Evolutionary conservation across 164 flowering plant species (phyloP), one percentile per base, ranked within the genome.

Genomic region (Aristolochia contorta): DNA sequence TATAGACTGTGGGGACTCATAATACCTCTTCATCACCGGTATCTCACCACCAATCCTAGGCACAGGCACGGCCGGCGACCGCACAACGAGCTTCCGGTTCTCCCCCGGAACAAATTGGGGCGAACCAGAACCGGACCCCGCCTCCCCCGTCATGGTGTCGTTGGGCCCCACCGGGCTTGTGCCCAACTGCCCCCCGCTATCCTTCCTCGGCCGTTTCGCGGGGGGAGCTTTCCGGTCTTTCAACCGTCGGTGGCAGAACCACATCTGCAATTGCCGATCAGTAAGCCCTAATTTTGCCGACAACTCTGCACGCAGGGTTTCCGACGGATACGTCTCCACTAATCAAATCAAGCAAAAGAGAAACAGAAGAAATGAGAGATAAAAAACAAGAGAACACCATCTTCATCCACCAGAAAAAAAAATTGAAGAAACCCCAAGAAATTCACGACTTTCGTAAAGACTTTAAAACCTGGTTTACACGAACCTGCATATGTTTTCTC

Each of bases 241-340:
- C 66, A 91, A 68, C 70, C 97, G 75, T 75, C 97, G 60, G 64
- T 91, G 97, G 61, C 97, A 91, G 59, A 91, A 91, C 97, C 97
- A 91, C 96, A 91, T 91, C 84, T 91, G 96, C 67, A 91, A 61
- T 60, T 91, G 97, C 74, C 97, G 75, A 81, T 91, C 97, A 53
- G 93, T 70, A 0, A 91, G 78, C 55, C 81, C 91, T 52, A 86
- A 59, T 52, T 84, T 75, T 58, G 1, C 83, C 4, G 97, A 86
- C 2, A 91, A 74, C 64, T 88, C 91, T 6, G 80, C 88, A 27
- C 96, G 58, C 56, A 81, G 8, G 0, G 84, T 47, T 63, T 91
- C 96, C n/a, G 89, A 78, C 9, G 97, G 97, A 63, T 86, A 91
- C 15, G 79, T 66, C 62, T 82, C 89, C 76, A 73, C 97, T 89